Base-by-base conservation (phyloP, 768 basidiomycete genomes). In the Rhodotorula taiwanensis region DNA sequence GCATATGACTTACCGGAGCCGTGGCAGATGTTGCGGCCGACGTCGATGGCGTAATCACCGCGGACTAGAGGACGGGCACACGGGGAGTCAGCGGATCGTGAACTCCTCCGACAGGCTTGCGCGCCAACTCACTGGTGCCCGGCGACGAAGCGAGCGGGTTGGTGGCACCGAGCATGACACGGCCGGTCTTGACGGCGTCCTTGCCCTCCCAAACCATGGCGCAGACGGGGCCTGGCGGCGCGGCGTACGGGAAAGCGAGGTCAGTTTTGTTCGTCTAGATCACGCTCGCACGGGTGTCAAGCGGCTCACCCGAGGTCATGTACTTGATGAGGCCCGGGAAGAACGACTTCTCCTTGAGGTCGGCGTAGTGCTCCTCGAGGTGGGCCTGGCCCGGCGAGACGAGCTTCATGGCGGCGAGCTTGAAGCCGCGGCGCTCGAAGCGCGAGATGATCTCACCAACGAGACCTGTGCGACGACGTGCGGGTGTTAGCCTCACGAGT, bases 401-500 rank as follows among this genome's bases (percentile, higher is more conserved):
- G 75, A 97, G 81, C 81, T 99, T 97, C 76, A 97, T 81, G 63
- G 94, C 94, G 75, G 87, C 81, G 76, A 98, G 86, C 83, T 97
- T 95, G 86, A 84, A 99, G 71, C 95, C 95, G 71, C 94, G 90
- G 81, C 87, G 85, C 84, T 99, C 95, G 79, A 99, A 98, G 73
- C 94, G 84, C 75, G 82, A 73, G 79, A 94, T 89, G 84, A 98
- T 97, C 80, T 90, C 86, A 76, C 90, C 94, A 76, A 93, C 81
- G 79, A 97, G 87, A 71, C 82, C 63, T 71, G 27, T 1, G 16
- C 18, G 36, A 16, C 10, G 16, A 39, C 9, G 36, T n/a, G 58
- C 10, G 25, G 5, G 39, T 39, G 6, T 2, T 8, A 34, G 20
- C 2, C 51, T 25, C n/a, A 43, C 25, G 9, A 15, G 31, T 3